These are phyloP conservation scores for Pythium phragmitis DNA, from an alignment of 352 stramenopile genomes.

Conservation along the genomic window DNA sequence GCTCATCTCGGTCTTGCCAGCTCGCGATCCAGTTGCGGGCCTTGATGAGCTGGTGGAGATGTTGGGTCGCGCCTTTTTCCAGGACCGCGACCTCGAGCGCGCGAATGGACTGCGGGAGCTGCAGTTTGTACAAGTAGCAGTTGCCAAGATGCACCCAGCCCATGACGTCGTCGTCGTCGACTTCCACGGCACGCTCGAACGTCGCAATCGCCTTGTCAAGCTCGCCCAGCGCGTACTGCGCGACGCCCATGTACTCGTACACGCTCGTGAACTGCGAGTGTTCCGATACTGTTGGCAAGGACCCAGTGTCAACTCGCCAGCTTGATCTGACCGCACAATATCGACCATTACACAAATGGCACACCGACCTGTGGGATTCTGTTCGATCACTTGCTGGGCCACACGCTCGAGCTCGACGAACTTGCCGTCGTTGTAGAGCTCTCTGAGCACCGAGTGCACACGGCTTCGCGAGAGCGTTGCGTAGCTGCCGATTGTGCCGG, in stretches of 20 bases:
- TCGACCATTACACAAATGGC: not conserved
- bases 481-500: slow-evolving; percentile 12
- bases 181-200: slow-evolving; percentile 54
- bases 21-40: slow-evolving; percentile 64
- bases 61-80: slow-evolving; percentile 33
- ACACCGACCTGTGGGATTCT: slow-evolving; percentile 38
- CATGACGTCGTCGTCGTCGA: slow-evolving; percentile 44
- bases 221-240: slow-evolving; percentile 68
- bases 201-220: slow-evolving; percentile 53
- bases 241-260: slow-evolving; percentile 68
- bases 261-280: slow-evolving; percentile 37
- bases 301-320: not conserved
- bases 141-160: slow-evolving; percentile 73
- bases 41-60: slow-evolving; percentile 57
- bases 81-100: slow-evolving; percentile 53
- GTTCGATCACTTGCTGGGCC: slow-evolving; percentile 37
- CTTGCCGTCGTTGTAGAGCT: slow-evolving; percentile 41
- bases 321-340: not conserved
- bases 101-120: slow-evolving; percentile 37
- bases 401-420: slow-evolving; percentile 50
- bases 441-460: slow-evolving; percentile 33
- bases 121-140: slow-evolving; percentile 59
- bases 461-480: slow-evolving; percentile 21
- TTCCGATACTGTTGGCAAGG: not conserved
- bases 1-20: slow-evolving; percentile 58